Evolutionary conservation across 139 green algal species (phyloP).

Genomic region (Tetradesmus lagerheimii): DNA sequence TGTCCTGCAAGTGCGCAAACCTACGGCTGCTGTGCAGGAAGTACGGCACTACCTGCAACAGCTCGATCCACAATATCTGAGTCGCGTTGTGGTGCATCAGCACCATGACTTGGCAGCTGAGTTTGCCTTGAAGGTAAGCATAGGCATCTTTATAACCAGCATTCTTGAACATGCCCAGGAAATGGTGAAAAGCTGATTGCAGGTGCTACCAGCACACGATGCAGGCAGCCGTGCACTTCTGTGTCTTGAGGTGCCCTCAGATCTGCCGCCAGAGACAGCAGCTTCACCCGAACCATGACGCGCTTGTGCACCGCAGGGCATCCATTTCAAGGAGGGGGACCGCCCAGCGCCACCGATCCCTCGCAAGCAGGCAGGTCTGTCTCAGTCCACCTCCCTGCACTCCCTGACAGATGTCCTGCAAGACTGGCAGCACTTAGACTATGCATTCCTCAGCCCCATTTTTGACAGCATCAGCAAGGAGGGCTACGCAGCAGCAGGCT

Average conservation of each 20-base stretch:
- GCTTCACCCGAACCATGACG: background rate
- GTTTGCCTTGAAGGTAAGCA: conserved; percentile 37
- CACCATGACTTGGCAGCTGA: conserved; percentile 46
- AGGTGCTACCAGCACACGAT: too few relatives aligned
- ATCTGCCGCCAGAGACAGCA: background rate
- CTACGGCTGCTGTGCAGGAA: background rate
- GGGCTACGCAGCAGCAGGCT: conserved; percentile 50
- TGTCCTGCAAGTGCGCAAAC: conserved; percentile 54
- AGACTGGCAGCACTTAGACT: conserved; percentile 53
- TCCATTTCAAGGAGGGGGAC: conserved; percentile 56
- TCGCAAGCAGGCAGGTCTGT: background rate
- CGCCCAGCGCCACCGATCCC: background rate
- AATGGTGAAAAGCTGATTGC: too few relatives aligned
- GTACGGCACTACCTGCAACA: conserved; percentile 44
- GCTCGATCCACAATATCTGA: conserved; percentile 2
- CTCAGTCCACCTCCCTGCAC: conserved; percentile 57
- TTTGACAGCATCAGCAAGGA: conserved; percentile 73
- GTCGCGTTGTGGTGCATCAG: conserved; percentile 50
- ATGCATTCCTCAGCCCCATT: conserved; percentile 70
- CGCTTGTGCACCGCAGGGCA: conserved; percentile 29
- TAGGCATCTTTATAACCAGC: too few relatives aligned
- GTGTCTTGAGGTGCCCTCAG: background rate
- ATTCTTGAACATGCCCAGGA: too few relatives aligned
- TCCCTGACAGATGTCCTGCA: background rate
- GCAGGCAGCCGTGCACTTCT: too few relatives aligned